Conservation (phyloP, 176 grass and related monocot genomes). For the Eremochloa ophiuroides region DNA sequence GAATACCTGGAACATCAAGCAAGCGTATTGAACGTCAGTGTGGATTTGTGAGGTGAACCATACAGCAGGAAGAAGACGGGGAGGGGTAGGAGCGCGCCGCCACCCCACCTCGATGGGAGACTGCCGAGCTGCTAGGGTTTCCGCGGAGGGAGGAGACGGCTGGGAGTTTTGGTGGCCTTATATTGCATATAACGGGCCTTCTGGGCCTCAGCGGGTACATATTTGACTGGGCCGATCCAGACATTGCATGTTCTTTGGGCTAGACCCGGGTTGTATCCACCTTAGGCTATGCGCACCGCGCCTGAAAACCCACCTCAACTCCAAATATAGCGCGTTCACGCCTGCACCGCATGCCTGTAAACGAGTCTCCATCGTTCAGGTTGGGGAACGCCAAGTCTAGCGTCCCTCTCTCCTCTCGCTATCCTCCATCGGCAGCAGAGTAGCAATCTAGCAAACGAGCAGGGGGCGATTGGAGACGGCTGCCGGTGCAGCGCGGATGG, state of each 20-base stretch:
- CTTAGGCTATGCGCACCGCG: no score
- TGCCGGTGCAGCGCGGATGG: no score
- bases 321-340: no score
- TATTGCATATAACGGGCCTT: neutral
- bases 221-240: neutral
- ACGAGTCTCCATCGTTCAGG: no score
- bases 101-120: slow-evolving; percentile 7
- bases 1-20: neutral
- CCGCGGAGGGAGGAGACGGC: neutral
- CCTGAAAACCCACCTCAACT: no score
- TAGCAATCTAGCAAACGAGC: no score
- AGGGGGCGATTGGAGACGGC: no score
- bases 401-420: no score
- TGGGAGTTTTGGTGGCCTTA: neutral
- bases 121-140: slow-evolving; percentile 24
- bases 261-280: neutral
- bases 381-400: no score
- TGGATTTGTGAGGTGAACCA: neutral
- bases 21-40: neutral
- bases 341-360: no score
- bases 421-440: no score
- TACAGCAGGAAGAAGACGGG: neutral
- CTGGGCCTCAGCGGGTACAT: neutral
- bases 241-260: neutral
- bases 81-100: neutral